phyloP scores from a whole-genome alignment of 768 basidiomycete genomes.

The Russula griseocarnosa region DNA sequence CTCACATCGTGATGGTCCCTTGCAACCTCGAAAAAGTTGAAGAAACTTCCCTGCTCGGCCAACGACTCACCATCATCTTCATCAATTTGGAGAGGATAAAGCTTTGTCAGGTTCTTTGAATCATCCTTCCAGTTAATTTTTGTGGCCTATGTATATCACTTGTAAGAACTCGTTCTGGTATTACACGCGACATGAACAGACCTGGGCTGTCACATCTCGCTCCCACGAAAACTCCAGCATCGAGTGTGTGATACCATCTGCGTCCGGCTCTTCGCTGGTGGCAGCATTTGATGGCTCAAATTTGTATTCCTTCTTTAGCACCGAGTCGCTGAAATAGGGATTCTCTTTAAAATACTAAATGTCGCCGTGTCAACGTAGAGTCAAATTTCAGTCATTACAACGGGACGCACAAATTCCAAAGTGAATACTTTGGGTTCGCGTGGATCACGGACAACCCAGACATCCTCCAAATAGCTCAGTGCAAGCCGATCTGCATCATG shows the following conservation, averaged over 20 bases:
- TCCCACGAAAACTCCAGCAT: slow-evolving; percentile 83
- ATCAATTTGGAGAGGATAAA: slow-evolving; percentile 63
- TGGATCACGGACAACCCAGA: slow-evolving; percentile 75
- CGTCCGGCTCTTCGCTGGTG: slow-evolving; percentile 56
- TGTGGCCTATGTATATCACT: slow-evolving; percentile 42
- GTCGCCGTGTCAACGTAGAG: background rate
- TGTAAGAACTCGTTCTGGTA: slow-evolving; percentile 5
- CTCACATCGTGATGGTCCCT: slow-evolving; percentile 67
- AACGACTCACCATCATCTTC: slow-evolving; percentile 60
- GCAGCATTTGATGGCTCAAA: slow-evolving; percentile 54
- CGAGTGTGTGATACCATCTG: slow-evolving; percentile 68
- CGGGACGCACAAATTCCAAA: slow-evolving; percentile 76
- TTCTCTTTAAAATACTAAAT: slow-evolving; percentile 79
- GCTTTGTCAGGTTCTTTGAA: slow-evolving; percentile 69
- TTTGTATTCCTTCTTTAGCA: slow-evolving; percentile 81
- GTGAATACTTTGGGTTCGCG: slow-evolving; percentile 77
- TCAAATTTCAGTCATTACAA: slow-evolving; percentile 17
- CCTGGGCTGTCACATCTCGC: slow-evolving; percentile 63
- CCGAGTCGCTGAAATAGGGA: slow-evolving; percentile 71
- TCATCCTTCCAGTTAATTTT: slow-evolving; percentile 82
- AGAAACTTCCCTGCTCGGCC: slow-evolving; percentile 76
- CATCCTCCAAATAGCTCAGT: slow-evolving; percentile 75
- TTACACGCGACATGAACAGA: slow-evolving; percentile 32
- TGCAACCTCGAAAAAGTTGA: slow-evolving; percentile 76
- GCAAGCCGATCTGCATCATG: slow-evolving; percentile 78